phyloP scores from a whole-genome alignment of 23 red algal species.

The Gracilaria domingensis region DNA sequence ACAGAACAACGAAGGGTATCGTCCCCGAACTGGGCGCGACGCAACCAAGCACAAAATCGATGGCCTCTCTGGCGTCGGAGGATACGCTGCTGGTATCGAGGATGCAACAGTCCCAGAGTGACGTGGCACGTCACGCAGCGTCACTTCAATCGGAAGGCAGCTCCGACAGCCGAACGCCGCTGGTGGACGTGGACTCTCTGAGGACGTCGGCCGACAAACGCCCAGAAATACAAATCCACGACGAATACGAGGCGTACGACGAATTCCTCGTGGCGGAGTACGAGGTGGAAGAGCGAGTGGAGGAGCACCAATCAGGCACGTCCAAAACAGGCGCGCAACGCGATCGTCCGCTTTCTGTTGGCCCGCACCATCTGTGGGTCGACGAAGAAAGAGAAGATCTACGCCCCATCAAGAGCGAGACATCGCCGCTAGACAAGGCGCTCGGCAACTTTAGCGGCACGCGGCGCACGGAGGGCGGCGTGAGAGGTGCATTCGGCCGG shows the following conservation, averaged over 20 bases:
- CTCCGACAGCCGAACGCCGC: neutral
- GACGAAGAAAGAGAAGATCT: neutral
- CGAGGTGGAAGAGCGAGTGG: constrained; percentile 52
- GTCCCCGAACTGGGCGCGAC: neutral
- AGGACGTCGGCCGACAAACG: neutral
- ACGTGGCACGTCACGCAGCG: neutral
- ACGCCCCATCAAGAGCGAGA: constrained; percentile 20
- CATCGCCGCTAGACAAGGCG: constrained; percentile 2
- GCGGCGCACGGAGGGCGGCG: neutral
- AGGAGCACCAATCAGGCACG: constrained; percentile 49
- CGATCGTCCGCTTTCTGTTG: neutral
- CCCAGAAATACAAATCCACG: neutral
- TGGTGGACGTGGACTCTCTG: neutral
- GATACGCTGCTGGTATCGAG: neutral
- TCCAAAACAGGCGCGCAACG: neutral
- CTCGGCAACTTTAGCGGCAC: neutral
- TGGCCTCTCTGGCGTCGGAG: neutral
- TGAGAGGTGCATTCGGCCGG: neutral
- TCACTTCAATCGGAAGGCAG: neutral
- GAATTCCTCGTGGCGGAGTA: constrained; percentile 48
- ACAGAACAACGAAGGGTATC: constrained; percentile 1
- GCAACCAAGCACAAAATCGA: neutral
- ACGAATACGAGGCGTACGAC: constrained; percentile 63
- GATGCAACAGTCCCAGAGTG: neutral
- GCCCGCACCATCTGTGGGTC: neutral